Base-by-base conservation (phyloP, 371 early-diverging fungal genomes). In the Fennellomyces sp. region DNA sequence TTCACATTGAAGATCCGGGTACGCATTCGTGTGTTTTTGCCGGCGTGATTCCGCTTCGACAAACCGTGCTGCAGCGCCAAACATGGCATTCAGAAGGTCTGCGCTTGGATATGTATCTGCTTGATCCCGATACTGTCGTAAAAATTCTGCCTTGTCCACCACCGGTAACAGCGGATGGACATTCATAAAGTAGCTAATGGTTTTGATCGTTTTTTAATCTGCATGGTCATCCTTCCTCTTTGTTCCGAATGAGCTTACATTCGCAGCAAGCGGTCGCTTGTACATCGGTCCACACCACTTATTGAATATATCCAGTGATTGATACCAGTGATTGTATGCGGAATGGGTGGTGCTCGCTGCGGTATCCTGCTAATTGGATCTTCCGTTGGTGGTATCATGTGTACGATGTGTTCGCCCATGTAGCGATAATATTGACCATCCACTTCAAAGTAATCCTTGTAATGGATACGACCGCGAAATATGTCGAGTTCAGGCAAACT, bases 31-130 rank as follows among this genome's bases (percentile, higher is more conserved):
- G 8, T 67, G 64, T 49, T 48, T 30, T 61, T 66, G 15, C 60
- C 45, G 57, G 5, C 53, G 45, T 0, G 69, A 52, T 23, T 73
- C 78, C 31, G 66, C 69, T 48, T 80, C 80, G 3, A 76, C 68
- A 56, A 75, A 80, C 13, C 80, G 65, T 19, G 77, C 80, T 6
- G 80, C 80, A 3, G 80, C 76, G 29, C 80, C 80, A 54, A 80
- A 65, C 80, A 80, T 80, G 28, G 80, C 76, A 59, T 80, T 80
- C 13, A 80, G 41, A 23, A 80, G 29, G 23, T 74, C 77, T 17
- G 77, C 56, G 3, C 73, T 55, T 3, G 80, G 80, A 60, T 75
- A 80, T 7, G 73, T 63, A 23, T 80, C 73, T 21, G 64, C 60
- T 53, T 69, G 71, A 50, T 75, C 77, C 5, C 80, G 71, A 19